These are phyloP conservation scores for Candida montana DNA, from an alignment of 805 yeast genomes.

Conservation along the genomic window DNA sequence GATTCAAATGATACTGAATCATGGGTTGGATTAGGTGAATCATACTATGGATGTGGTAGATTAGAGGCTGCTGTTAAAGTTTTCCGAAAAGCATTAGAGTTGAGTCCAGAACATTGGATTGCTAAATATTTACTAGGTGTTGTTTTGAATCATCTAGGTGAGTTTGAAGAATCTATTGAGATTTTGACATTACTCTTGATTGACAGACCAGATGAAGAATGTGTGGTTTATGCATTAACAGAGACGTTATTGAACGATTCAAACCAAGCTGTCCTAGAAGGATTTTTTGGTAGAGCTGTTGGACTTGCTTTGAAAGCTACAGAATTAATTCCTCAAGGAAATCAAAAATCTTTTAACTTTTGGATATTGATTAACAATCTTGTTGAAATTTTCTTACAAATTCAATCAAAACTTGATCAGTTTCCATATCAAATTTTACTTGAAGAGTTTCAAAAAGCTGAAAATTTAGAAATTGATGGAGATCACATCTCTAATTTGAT, in stretches of 20 bases:
- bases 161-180: slow-evolving; percentile 55
- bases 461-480: slow-evolving; percentile 27
- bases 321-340: slow-evolving; percentile 34
- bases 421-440: slow-evolving; percentile 43
- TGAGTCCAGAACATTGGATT: slow-evolving; percentile 53
- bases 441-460: slow-evolving; percentile 16
- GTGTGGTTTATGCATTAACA: slow-evolving; percentile 47
- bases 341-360: slow-evolving; percentile 41
- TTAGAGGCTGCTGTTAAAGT: slow-evolving; percentile 84
- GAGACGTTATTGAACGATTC: slow-evolving; percentile 56
- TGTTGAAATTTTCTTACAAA: slow-evolving; percentile 44
- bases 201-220: slow-evolving; percentile 42
- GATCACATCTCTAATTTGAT: slow-evolving; percentile 17
- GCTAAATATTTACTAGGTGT: slow-evolving; percentile 64
- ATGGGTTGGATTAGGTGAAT: slow-evolving; percentile 98
- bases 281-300: slow-evolving; percentile 64
- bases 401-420: slow-evolving; percentile 46
- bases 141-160: slow-evolving; percentile 57
- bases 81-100: slow-evolving; percentile 54
- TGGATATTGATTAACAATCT: slow-evolving; percentile 68
- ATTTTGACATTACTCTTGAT: slow-evolving; percentile 39
- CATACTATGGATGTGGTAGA: slow-evolving; percentile 80
- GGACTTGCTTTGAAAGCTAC: slow-evolving; percentile 43
- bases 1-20: slow-evolving; percentile 64
- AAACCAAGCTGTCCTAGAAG: slow-evolving; percentile 44